Conservation (phyloP, 306 rosid species). For the Aeschynomene evenia region DNA sequence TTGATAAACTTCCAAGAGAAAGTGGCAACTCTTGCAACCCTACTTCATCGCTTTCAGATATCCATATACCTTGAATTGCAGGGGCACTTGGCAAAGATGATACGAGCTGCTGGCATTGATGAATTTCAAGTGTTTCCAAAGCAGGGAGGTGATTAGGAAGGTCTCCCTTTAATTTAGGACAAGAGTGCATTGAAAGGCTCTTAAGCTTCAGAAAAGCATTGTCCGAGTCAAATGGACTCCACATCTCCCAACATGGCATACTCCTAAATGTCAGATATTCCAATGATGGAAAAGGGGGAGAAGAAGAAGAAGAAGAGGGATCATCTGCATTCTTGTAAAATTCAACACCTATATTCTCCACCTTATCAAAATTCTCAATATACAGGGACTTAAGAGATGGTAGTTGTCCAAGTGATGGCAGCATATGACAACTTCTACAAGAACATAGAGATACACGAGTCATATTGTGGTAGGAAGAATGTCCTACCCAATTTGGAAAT, state of each 20-base stretch:
- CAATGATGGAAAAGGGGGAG: constrained; percentile 4
- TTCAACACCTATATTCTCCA: neutral
- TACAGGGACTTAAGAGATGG: neutral
- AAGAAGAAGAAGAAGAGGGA: neutral
- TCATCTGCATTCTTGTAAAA: neutral
- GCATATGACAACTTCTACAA: neutral
- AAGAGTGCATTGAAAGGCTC: fast-evolving
- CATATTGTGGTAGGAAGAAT: neutral
- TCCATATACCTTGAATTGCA: neutral
- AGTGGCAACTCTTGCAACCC: neutral
- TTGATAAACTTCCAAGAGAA: neutral
- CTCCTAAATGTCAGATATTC: fast-evolving
- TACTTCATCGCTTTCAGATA: neutral
- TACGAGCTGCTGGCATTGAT: neutral
- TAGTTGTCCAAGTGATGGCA: constrained; percentile 19
- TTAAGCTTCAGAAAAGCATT: constrained; percentile 12
- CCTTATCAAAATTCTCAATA: neutral
- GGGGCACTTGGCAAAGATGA: neutral
- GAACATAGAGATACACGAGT: fast-evolving
- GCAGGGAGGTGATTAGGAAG: neutral
- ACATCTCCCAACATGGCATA: neutral
- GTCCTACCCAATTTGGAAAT: constrained; percentile 7
- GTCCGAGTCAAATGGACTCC: neutral
- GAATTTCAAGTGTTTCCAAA: neutral
- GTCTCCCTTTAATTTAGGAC: neutral